phyloP scores from a whole-genome alignment of 2,329 filamentous ascomycete species.

The Sporothrix brasiliensis region DNA sequence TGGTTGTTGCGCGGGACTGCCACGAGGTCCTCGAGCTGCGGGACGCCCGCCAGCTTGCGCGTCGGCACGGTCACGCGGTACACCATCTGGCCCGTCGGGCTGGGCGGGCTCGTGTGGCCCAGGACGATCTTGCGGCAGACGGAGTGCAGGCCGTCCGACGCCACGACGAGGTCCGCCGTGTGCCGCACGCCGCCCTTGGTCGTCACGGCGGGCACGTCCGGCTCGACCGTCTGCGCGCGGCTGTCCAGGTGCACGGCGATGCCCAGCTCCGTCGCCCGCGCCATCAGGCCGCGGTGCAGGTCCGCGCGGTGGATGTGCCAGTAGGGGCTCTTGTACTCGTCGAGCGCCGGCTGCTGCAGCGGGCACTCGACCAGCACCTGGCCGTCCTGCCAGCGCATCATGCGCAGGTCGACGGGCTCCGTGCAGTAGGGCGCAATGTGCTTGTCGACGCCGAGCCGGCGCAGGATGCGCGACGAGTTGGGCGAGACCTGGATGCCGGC shows the following conservation, averaged over 20 bases:
- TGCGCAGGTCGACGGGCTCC: conserved; percentile 52
- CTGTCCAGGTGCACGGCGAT: conserved; percentile 28
- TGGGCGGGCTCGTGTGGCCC: conserved; percentile 33
- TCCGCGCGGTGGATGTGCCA: conserved; percentile 35
- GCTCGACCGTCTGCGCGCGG: conserved; percentile 30
- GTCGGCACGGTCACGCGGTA: conserved; percentile 50
- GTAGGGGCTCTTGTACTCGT: conserved; percentile 55
- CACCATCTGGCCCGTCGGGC: conserved; percentile 54
- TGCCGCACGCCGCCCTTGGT: conserved; percentile 11
- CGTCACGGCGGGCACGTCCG: conserved; percentile 16
- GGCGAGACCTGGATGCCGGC: conserved; percentile 59
- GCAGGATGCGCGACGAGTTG: conserved; percentile 54
- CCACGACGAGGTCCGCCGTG: conserved; percentile 32
- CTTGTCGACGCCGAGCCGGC: conserved; percentile 54
- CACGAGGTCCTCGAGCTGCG: conserved; percentile 50
- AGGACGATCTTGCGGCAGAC: conserved; percentile 31
- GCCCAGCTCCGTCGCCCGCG: conserved; percentile 29
- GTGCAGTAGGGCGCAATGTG: conserved; percentile 46
- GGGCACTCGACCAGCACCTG: conserved; percentile 56
- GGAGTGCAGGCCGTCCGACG: conserved; percentile 33
- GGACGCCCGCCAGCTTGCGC: conserved; percentile 44
- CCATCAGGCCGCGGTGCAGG: conserved; percentile 32
- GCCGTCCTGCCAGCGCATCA: conserved; percentile 56
- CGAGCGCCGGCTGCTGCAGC: conserved; percentile 51
- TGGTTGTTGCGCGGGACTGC: conserved; percentile 55